These are phyloP conservation scores for Annulohypoxylon nitens DNA, from an alignment of 495 filamentous ascomycete species.

Conservation along the genomic window DNA sequence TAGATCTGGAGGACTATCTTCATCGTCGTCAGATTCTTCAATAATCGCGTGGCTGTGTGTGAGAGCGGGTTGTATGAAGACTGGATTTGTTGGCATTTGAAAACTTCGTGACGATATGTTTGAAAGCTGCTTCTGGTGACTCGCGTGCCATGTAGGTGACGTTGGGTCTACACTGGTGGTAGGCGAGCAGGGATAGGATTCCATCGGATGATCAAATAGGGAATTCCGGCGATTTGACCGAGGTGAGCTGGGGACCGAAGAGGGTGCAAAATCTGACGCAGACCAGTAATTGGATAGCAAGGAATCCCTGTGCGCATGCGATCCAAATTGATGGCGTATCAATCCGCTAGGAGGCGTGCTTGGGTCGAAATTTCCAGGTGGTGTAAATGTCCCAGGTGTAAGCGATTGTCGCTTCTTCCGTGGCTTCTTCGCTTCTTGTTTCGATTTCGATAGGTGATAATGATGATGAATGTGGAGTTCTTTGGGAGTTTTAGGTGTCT, in stretches of 20 bases:
- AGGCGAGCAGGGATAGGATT: conserved; percentile 80
- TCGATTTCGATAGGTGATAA: conserved; percentile 76
- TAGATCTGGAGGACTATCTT: conserved; percentile 35
- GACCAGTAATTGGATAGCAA: conserved; percentile 73
- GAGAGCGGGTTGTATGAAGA: conserved; percentile 29
- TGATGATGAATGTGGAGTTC: conserved; percentile 94
- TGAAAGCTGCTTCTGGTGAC: conserved; percentile 66
- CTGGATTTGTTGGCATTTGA: conserved; percentile 42
- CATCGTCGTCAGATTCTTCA: conserved; percentile 48
- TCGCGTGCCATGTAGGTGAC: conserved; percentile 64
- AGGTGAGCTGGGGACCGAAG: conserved; percentile 86
- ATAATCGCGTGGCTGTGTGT: conserved; percentile 45
- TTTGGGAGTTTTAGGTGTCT: conserved; percentile 67
- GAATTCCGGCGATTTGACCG: conserved; percentile 78
- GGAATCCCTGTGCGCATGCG: conserved; percentile 73
- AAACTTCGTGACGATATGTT: conserved; percentile 67
- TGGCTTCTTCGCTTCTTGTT: conserved; percentile 72
- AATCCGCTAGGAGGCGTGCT: conserved; percentile 57
- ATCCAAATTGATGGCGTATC: conserved; percentile 64
- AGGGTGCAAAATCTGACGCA: conserved; percentile 71
- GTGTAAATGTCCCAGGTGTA: conserved; percentile 70
- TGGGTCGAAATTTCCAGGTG: conserved; percentile 56
- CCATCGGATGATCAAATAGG: conserved; percentile 77
- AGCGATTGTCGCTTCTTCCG: conserved; percentile 78
- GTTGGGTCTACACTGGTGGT: conserved; percentile 74